Percentiles rank a stretch among this genome's conserved stretches.
Conservation (phyloP, 306 rosid species). For the Hippophae rhamnoides region DNA sequence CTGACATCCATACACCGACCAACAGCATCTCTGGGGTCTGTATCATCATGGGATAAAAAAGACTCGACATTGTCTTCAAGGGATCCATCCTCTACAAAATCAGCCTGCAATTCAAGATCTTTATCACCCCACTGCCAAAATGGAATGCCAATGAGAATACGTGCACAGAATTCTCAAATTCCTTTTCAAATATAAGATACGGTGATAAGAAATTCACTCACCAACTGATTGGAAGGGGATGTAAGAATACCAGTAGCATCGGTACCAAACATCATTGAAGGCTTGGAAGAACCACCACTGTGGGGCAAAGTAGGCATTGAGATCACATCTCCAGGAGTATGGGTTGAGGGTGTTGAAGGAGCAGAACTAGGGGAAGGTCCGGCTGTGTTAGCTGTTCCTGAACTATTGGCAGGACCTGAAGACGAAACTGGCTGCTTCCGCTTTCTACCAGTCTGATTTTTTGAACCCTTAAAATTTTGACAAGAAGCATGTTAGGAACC, state of each 20-base stretch:
- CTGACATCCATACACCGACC: conserved; percentile 93
- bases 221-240: conserved; percentile 92
- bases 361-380: conserved; percentile 99
- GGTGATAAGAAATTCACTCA: conserved; percentile 31
- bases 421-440: conserved; percentile 95
- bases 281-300: conserved; percentile 79
- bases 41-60: conserved; percentile 94
- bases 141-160: conserved; percentile 75
- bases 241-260: conserved; percentile 83
- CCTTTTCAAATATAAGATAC: conserved; percentile 30
- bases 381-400: conserved; percentile 93
- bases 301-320: conserved; percentile 94
- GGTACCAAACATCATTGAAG: conserved; percentile 68
- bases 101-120: conserved; percentile 99
- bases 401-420: conserved; percentile 98
- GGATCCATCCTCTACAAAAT: conserved; percentile 89
- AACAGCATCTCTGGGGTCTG: conserved; percentile 85
- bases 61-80: conserved; percentile 96
- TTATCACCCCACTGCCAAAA: conserved; percentile 99
- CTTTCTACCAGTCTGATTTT: conserved; percentile 94
- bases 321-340: conserved; percentile 95
- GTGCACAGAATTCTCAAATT: conserved; percentile 47
- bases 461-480: conserved; percentile 61
- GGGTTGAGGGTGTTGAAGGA: conserved; percentile 96
- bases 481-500: conserved; percentile 35